These are phyloP conservation scores for Sesbania bispinosa DNA, from an alignment of 306 rosid species.

Conservation along the genomic window DNA sequence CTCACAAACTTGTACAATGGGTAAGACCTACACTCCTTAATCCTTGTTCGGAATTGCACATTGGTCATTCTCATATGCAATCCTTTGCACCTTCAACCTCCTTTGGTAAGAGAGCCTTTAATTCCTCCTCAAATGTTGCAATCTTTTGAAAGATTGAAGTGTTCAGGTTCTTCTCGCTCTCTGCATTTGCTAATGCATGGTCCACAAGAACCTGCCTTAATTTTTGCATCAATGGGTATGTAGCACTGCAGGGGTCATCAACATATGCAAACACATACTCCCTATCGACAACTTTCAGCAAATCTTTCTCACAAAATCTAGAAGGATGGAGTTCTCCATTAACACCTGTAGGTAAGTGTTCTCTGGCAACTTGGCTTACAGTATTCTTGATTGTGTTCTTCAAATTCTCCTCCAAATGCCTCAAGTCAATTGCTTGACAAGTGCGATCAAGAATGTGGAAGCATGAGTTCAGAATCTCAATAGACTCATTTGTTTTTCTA, in stretches of 20 bases:
- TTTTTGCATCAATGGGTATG: constrained; percentile 87
- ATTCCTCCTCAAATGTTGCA: constrained; percentile 65
- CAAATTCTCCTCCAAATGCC: constrained; percentile 91
- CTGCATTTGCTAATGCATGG: constrained; percentile 59
- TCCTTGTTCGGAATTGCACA: constrained; percentile 52
- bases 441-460: constrained; percentile 67
- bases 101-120: constrained; percentile 60
- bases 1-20: constrained; percentile 85
- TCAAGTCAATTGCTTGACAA: constrained; percentile 91
- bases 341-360: constrained; percentile 60
- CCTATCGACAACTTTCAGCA: constrained; percentile 72
- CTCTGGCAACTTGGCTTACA: constrained; percentile 76
- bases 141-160: constrained; percentile 90
- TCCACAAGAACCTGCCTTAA: constrained; percentile 74
- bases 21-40: constrained; percentile 72
- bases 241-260: constrained; percentile 71
- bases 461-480: constrained; percentile 86
- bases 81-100: constrained; percentile 69
- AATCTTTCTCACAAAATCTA: constrained; percentile 76
- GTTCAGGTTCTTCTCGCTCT: constrained; percentile 50
- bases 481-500: constrained; percentile 67
- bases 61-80: constrained; percentile 51
- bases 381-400: constrained; percentile 58
- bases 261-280: constrained; percentile 64
- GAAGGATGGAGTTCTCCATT: constrained; percentile 86